A percentile compares a stretch with the other conserved stretches of the same genome.
Conservation (phyloP, 2,329 filamentous ascomycete species). For the Rachicladosporium sp. region DNA sequence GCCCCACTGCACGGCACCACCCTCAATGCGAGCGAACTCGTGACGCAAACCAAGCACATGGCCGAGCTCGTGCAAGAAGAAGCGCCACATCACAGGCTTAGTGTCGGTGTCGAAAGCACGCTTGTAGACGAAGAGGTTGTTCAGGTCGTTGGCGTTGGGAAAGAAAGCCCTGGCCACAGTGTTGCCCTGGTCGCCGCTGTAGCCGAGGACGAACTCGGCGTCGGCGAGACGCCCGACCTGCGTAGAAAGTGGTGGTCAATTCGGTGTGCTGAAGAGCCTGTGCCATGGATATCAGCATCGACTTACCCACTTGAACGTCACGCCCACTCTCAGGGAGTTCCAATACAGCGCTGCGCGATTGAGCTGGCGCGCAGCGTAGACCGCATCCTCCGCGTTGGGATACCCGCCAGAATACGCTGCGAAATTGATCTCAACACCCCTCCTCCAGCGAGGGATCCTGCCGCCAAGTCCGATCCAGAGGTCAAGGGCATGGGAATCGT, state of each 20-base stretch:
- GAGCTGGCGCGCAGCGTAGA: slow-evolving; percentile 1
- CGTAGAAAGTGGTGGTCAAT: not conserved
- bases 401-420: slow-evolving; percentile 1
- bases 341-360: slow-evolving; percentile 1
- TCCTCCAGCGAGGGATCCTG: slow-evolving; percentile 1
- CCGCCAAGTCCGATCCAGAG: no score
- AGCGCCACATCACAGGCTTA: not conserved
- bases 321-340: slow-evolving; percentile 1
- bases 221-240: not conserved
- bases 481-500: no score
- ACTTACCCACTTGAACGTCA: slow-evolving; percentile 1
- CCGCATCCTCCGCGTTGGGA: not conserved
- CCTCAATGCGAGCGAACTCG: not conserved
- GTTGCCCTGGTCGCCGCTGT: not conserved
- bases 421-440: slow-evolving; percentile 1
- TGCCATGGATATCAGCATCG: no score
- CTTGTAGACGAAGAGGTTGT: slow-evolving; percentile 1
- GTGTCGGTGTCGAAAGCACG: not conserved
- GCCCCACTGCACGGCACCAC: not conserved
- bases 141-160: not conserved
- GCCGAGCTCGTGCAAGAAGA: not conserved
- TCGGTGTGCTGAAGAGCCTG: no score
- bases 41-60: not conserved
- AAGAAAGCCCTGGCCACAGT: not conserved
- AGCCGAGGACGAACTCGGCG: not conserved